Evolutionary conservation across 1,284 basidiomycete species (phyloP), one percentile per base, ranked within the genome.

Genomic region (Ustilago crameri): DNA sequence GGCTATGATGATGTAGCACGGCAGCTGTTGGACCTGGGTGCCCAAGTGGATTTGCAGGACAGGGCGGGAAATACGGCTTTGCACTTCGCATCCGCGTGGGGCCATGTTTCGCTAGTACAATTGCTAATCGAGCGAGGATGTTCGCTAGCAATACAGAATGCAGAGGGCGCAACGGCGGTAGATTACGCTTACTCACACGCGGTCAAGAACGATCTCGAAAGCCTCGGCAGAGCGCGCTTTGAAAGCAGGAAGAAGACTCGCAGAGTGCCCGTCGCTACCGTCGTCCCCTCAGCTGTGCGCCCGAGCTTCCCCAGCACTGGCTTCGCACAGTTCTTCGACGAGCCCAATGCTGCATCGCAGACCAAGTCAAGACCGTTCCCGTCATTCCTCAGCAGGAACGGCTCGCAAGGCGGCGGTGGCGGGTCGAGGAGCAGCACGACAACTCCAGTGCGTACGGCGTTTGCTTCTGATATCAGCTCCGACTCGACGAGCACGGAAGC

Each of bases 21-120:
- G 91, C 91, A 93, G 88, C 86, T 97, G 40, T 91, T 91, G 79
- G 93, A 95, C 82, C 84, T 92, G 18, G 92, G 90, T 3, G 93
- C 93, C 15, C 93, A 96, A 83, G 86, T 91, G 60, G 91, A 95
- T 84, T 85, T 95, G 51, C 87, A 93, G 9, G 94, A 97, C 85
- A 88, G 93, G 58, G 89, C 91, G 83, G 95, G 95, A 30, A 95
- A 96, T 80, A 92, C 93, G 0, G 90, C 95, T 15, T 85, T 97
- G 51, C 95, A 98, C 83, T 94, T 93, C 77, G 82, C 42, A 8
- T 59, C 72, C 14, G 47, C 58, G 56, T 59, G 35, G 57, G 51
- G 60, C 5, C 57, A 67, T 14, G 44, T 78, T 12, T 82, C 93
- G 88, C 88, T 93, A 35, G 89, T 96, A 4, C 91, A 92, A 83